A percentile compares a stretch with the other conserved stretches of the same genome.
Conservation (phyloP, 257 asterid genomes). For the Solanum paucissectum region DNA sequence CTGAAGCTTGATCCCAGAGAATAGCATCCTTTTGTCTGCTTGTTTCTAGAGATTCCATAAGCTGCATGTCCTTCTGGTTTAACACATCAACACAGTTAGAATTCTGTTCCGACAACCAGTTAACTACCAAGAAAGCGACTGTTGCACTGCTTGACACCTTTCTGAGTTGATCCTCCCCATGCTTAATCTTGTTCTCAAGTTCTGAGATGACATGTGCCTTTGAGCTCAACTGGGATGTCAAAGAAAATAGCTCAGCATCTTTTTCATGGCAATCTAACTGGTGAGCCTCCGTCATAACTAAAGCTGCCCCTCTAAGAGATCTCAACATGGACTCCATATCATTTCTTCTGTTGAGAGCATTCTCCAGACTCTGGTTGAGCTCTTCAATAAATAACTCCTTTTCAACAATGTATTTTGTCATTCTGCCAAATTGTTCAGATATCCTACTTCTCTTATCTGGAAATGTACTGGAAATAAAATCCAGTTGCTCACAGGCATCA, state of each 20-base stretch:
- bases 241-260: slow-evolving; percentile 43
- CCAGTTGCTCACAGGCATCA: slow-evolving; percentile 56
- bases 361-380: slow-evolving; percentile 60
- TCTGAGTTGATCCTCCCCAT: slow-evolving; percentile 45
- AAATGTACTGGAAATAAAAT: slow-evolving; percentile 37
- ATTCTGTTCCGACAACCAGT: slow-evolving; percentile 59
- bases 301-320: slow-evolving; percentile 89
- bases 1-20: slow-evolving; percentile 32
- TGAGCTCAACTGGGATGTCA: slow-evolving; percentile 39
- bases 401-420: slow-evolving; percentile 48
- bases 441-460: slow-evolving; percentile 43
- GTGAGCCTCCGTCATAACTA: slow-evolving; percentile 76
- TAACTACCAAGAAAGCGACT: slow-evolving; percentile 65
- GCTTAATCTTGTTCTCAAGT: slow-evolving; percentile 39
- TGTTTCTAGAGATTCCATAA: slow-evolving; percentile 29
- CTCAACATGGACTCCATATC: slow-evolving; percentile 87
- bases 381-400: slow-evolving; percentile 58
- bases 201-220: slow-evolving; percentile 32
- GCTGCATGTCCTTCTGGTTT: slow-evolving; percentile 30
- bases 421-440: slow-evolving; percentile 52
- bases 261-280: slow-evolving; percentile 68
- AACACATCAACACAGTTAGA: slow-evolving; percentile 28
- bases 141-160: slow-evolving; percentile 63
- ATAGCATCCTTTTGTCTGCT: slow-evolving; percentile 21
- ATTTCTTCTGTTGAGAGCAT: slow-evolving; percentile 47